These are phyloP conservation scores for Fusarium sp. DNA, from an alignment of 2,329 filamentous ascomycete species.

Conservation along the genomic window DNA sequence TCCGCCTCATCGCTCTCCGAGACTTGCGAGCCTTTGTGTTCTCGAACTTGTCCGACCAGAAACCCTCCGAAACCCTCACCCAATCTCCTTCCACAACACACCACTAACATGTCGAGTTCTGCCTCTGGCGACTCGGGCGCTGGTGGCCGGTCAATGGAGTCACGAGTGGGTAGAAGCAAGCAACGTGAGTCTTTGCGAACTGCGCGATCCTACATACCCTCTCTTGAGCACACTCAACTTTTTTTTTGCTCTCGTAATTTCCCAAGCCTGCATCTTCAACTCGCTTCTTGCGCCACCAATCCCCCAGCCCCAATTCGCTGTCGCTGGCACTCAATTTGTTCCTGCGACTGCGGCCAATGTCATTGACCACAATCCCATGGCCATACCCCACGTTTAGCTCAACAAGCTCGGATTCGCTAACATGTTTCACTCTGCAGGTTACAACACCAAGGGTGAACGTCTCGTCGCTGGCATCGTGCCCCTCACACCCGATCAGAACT, in stretches of 20 bases:
- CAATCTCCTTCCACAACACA: slow-evolving; percentile 33
- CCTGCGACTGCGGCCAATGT: slow-evolving; percentile 12
- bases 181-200: slow-evolving; percentile 73
- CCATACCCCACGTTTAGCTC: background rate
- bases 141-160: slow-evolving; percentile 72
- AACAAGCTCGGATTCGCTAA: slow-evolving; percentile 2
- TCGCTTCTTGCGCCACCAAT: slow-evolving; percentile 9
- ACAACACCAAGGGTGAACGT: slow-evolving; percentile 90
- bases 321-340: slow-evolving; percentile 8
- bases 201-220: slow-evolving; percentile 7
- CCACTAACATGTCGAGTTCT: slow-evolving; percentile 50
- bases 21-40: slow-evolving; percentile 23
- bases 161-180: slow-evolving; percentile 80
- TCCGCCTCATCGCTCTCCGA: slow-evolving; percentile 26
- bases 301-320: background rate
- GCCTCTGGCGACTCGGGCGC: slow-evolving; percentile 49
- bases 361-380: slow-evolving; percentile 9
- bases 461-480: slow-evolving; percentile 96
- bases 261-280: background rate
- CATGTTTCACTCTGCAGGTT: slow-evolving; percentile 69
- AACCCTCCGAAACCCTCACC: slow-evolving; percentile 20
- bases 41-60: slow-evolving; percentile 23
- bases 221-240: background rate
- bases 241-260: background rate
- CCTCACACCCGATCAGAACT: slow-evolving; percentile 84